Evolutionary conservation across 345 rosid species (phyloP).

Genomic region (Aquilaria malaccensis): DNA sequence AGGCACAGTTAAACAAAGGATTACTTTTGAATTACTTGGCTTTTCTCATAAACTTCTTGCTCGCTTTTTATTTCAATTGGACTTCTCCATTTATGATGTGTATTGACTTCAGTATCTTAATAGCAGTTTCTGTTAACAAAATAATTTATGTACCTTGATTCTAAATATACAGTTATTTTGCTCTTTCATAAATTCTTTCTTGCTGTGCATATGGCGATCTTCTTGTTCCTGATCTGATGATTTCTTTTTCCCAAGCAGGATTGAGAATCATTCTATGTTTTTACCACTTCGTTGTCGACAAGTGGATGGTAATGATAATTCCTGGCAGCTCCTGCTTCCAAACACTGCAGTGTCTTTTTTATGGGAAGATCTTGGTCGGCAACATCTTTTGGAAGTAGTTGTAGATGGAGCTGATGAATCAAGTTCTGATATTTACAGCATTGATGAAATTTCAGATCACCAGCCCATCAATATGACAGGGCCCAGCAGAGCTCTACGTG

Average conservation of each 20-base stretch:
- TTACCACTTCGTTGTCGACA: conserved; percentile 80
- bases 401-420: conserved; percentile 64
- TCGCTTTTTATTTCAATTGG: too few relatives aligned
- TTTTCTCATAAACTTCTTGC: too few relatives aligned
- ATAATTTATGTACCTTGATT: too few relatives aligned
- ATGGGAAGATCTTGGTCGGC: conserved; percentile 95
- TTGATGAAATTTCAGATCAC: conserved; percentile 82
- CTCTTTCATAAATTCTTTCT: neutral
- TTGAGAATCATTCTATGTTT: conserved; percentile 87
- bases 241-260: conserved; percentile 36
- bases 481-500: conserved; percentile 67
- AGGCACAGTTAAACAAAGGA: too few relatives aligned
- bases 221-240: conserved; percentile 4
- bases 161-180: neutral
- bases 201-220: neutral
- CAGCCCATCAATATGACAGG: conserved; percentile 49
- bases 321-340: conserved; percentile 91
- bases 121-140: too few relatives aligned
- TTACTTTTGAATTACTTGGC: too few relatives aligned
- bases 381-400: conserved; percentile 59
- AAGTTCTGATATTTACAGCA: conserved; percentile 50
- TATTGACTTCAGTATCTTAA: too few relatives aligned
- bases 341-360: conserved; percentile 84
- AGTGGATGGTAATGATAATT: conserved; percentile 62
- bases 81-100: too few relatives aligned